Evolutionary conservation across 2,329 filamentous ascomycete genomes (phyloP).

Genomic region (Pestalotiopsis sp.): DNA sequence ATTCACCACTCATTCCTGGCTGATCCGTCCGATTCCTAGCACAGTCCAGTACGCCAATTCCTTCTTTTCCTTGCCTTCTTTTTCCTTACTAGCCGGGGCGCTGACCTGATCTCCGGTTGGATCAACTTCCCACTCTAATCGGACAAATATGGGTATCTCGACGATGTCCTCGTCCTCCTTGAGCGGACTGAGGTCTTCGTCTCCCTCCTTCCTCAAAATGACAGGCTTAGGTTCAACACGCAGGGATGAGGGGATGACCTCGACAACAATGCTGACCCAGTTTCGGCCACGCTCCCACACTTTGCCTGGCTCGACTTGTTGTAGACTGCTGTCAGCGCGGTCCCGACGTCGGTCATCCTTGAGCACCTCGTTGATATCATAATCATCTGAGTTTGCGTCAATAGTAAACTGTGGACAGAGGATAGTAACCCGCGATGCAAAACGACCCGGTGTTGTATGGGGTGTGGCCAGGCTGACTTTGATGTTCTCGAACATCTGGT

Average conservation of each 20-base stretch:
- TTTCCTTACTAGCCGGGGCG: conserved; percentile 60
- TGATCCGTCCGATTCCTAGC: conserved; percentile 81
- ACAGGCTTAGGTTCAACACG: conserved; percentile 35
- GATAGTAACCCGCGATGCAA: conserved; percentile 81
- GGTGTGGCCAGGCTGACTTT: conserved; percentile 87
- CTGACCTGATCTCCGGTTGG: conserved; percentile 60
- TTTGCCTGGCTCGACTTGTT: conserved; percentile 82
- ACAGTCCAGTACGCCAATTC: conserved; percentile 97
- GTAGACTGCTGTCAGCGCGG: conserved; percentile 36
- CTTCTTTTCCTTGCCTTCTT: conserved; percentile 71
- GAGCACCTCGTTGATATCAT: conserved; percentile 86
- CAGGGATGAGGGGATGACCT: conserved; percentile 72
- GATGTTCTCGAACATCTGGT: conserved; percentile 90
- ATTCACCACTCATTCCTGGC: conserved; percentile 38
- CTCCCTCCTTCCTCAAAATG: conserved; percentile 28
- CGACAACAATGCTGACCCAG: conserved; percentile 91
- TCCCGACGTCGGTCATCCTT: conserved; percentile 50
- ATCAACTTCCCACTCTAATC: conserved; percentile 85
- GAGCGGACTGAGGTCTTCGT: conserved; percentile 45
- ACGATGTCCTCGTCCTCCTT: conserved; percentile 64
- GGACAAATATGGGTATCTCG: conserved; percentile 93
- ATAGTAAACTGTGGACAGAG: conserved; percentile 94
- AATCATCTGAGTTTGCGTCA: conserved; percentile 84
- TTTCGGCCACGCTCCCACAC: conserved; percentile 95
- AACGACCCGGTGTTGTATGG: conserved; percentile 72